These are phyloP conservation scores for Mallotus japonicus DNA, from an alignment of 441 rosid species.

Conservation along the genomic window DNA sequence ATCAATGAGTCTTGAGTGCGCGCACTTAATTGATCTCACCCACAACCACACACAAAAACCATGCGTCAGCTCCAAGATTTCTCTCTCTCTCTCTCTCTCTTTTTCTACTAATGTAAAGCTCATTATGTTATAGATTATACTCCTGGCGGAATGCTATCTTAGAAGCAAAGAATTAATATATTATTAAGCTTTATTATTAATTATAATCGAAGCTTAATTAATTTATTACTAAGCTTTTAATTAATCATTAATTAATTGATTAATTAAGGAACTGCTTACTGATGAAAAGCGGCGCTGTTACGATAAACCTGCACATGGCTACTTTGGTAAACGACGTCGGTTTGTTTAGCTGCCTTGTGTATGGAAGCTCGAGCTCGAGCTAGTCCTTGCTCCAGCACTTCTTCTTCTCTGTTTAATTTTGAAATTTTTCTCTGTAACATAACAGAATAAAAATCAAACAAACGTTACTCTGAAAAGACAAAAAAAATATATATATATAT, in stretches of 20 bases:
- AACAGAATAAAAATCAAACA: not conserved
- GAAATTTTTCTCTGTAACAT: slow-evolving; percentile 37
- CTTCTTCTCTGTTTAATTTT: slow-evolving; percentile 34
- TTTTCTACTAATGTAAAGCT: too few species aligned
- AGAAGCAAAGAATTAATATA: slow-evolving; percentile 30
- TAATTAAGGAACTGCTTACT: slow-evolving; percentile 26
- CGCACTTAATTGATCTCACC: slow-evolving; percentile 15
- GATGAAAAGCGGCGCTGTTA: slow-evolving; percentile 57
- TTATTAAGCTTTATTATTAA: not conserved
- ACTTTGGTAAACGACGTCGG: slow-evolving; percentile 12
- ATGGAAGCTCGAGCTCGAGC: slow-evolving; percentile 73
- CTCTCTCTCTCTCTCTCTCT: not conserved
- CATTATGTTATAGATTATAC: not conserved
- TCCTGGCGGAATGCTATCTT: slow-evolving; percentile 25
- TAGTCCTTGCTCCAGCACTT: slow-evolving; percentile 50
- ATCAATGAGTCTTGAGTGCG: slow-evolving; percentile 37
- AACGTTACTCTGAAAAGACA: not conserved
- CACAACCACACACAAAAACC: slow-evolving; percentile 1
- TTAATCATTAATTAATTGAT: not conserved
- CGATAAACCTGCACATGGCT: slow-evolving; percentile 37
- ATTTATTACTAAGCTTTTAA: not conserved
- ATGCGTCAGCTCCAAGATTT: slow-evolving; percentile 41
- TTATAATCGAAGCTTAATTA: not conserved
- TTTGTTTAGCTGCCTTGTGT: slow-evolving; percentile 35
- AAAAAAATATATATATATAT: too few species aligned